phyloP scores from a whole-genome alignment of 2,329 filamentous ascomycete species.

The Trichophyton mentagrophytes region DNA sequence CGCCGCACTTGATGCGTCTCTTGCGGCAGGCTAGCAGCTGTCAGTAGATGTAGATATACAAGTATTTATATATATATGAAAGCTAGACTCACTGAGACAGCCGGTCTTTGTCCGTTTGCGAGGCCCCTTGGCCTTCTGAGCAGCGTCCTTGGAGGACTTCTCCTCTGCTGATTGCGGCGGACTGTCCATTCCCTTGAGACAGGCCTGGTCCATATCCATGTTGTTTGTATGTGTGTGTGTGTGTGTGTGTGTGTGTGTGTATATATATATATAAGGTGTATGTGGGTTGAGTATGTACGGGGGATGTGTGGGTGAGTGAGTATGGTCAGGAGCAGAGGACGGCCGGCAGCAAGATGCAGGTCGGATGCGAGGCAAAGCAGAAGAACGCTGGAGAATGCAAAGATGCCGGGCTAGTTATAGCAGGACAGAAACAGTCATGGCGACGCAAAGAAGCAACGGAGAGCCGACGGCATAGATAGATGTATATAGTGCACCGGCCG shows the following conservation, averaged over 20 bases:
- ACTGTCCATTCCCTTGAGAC: background rate
- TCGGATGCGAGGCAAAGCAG: background rate
- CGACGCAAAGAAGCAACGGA: background rate
- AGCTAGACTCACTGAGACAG: slow-evolving; percentile 58
- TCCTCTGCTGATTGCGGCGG: slow-evolving; percentile 1
- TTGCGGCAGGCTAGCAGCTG: slow-evolving; percentile 62
- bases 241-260: background rate
- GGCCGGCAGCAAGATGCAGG: too few species aligned
- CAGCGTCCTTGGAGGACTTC: slow-evolving; percentile 12
- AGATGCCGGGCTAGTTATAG: background rate
- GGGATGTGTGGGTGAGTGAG: background rate
- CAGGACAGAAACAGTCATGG: background rate
- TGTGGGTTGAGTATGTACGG: background rate
- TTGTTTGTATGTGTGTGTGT: too few species aligned
- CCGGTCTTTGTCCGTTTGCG: slow-evolving; percentile 81
- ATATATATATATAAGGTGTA: background rate
- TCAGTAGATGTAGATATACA: slow-evolving; percentile 3
- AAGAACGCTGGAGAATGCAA: background rate
- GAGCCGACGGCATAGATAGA: background rate
- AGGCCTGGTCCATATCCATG: slow-evolving; percentile 4
- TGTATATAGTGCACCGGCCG: background rate
- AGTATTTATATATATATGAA: background rate
- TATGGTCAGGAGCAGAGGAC: background rate
- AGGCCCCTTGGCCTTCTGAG: slow-evolving; percentile 19
- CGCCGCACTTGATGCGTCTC: slow-evolving; percentile 92